Base-by-base conservation (phyloP, 2,329 filamentous ascomycete genomes). In the Meredithiella fracta region DNA sequence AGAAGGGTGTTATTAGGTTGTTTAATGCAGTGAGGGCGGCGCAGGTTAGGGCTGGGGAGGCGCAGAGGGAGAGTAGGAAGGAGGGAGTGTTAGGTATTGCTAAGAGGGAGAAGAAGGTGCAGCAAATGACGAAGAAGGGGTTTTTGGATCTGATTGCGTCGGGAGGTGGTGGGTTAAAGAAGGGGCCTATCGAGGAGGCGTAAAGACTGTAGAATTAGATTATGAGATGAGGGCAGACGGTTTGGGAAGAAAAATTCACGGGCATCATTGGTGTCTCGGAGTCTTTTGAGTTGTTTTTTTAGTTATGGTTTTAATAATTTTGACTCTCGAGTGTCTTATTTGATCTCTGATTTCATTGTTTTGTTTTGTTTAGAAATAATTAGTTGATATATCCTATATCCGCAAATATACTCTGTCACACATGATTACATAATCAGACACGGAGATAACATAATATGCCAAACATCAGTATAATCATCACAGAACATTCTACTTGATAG, bases 61-160 rank as follows among this genome's bases (percentile, higher is more conserved):
- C 88, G 3, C 82, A 85, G 65, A 79, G 74, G 67, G 78, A 79
- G 61, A 77, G 80, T 51, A 78, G 79, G 68, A 80, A 80, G 62
- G 78, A 83, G 59, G 86, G 88, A 2, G 73, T 94, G 0, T 77
- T 95, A 31, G 91, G 91, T 1, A 80, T 88, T 64, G 78, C 77
- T 60, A 80, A 85, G 68, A 80, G 88, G 61, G 85, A 94, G 69
- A 88, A 94, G 70, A 89, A 85, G 72, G 75, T 94, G 54, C 92
- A 87, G 61, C 90, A 97, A 74, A 92, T 98, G 83, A 94, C 85
- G 67, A 94, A 94, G 72, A 86, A 96, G 71, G 90, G 91, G 0
- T 98, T 97, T 71, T 69, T 98, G 67, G 91, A 97, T 60, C 70
- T 97, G 67, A 95, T 98, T 66, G 78, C 79, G 3, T 77, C 75